These are phyloP conservation scores for Cymbidium sinense DNA, from an alignment of 106 monocot species.

Conservation along the genomic window DNA sequence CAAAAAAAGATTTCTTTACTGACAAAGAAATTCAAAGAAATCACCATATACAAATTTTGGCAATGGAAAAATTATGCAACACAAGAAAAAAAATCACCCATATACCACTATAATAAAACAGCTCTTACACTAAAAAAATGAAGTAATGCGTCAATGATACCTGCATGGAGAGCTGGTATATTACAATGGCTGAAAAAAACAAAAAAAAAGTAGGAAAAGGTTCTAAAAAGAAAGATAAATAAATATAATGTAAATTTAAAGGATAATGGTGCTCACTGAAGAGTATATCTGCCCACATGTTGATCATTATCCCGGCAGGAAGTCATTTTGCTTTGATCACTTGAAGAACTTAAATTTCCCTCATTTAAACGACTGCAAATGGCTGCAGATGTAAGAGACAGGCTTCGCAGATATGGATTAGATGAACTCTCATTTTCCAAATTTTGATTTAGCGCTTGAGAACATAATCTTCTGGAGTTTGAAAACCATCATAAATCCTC, in stretches of 20 bases:
- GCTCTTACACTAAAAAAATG: not conserved
- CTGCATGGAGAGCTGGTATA: not conserved
- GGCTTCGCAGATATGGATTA: constrained; percentile 22
- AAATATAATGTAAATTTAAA: not conserved
- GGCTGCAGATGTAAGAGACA: constrained; percentile 43
- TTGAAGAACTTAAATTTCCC: constrained; percentile 3
- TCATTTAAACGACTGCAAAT: constrained; percentile 11
- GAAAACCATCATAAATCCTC: not conserved
- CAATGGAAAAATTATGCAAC: not conserved
- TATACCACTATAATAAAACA: not conserved
- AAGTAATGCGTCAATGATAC: not conserved
- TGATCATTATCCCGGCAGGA: constrained; percentile 11
- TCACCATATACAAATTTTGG: not conserved
- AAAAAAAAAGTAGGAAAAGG: not conserved
- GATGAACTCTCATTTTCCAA: constrained; percentile 8
- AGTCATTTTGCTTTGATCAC: constrained; percentile 7
- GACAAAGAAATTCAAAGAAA: not conserved
- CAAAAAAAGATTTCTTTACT: not conserved
- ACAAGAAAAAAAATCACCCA: not conserved
- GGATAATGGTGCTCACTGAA: not conserved
- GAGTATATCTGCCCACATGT: constrained; percentile 13
- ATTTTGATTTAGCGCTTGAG: constrained; percentile 8
- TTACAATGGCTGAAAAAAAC: not conserved
- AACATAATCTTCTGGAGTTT: constrained; percentile 15
- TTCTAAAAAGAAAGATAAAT: not conserved